Percentiles rank a stretch among this genome's conserved stretches.
phyloP scores from a whole-genome alignment of 2,329 filamentous ascomycete genomes.

The Botrytis porri region DNA sequence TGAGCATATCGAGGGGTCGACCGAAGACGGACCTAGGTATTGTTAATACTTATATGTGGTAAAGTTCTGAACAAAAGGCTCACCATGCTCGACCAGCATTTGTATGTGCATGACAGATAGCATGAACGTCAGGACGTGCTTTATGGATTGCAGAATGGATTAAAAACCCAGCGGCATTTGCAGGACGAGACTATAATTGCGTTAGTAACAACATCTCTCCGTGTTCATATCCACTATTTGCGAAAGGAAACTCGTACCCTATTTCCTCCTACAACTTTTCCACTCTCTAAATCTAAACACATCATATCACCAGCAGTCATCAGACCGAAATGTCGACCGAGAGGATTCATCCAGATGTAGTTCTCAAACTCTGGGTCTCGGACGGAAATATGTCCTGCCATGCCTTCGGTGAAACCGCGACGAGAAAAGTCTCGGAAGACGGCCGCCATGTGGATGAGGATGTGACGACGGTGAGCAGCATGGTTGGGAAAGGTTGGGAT shows the following conservation, averaged over 20 bases:
- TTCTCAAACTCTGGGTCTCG: constrained; percentile 61
- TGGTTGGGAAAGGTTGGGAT: constrained; percentile 55
- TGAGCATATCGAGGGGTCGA: constrained; percentile 66
- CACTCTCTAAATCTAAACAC: constrained; percentile 56
- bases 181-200: constrained; percentile 45
- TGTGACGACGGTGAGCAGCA: constrained; percentile 59
- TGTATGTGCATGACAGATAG: constrained; percentile 68
- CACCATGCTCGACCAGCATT: constrained; percentile 50
- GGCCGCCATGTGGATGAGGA: constrained; percentile 63
- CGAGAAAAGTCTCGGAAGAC: constrained; percentile 67
- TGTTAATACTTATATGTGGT: neutral
- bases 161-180: constrained; percentile 66
- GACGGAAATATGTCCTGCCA: constrained; percentile 65
- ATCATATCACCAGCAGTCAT: constrained; percentile 66
- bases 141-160: constrained; percentile 69
- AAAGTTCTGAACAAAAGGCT: neutral
- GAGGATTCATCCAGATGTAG: constrained; percentile 67
- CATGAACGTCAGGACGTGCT: constrained; percentile 61
- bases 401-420: constrained; percentile 65
- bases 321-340: constrained; percentile 63
- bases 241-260: constrained; percentile 32
- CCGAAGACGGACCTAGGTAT: constrained; percentile 64
- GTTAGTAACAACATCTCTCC: neutral
- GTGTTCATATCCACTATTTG: no score
- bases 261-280: constrained; percentile 63